These are phyloP conservation scores for Podosphaera aphanis DNA, from an alignment of 2,329 filamentous ascomycete genomes.

Conservation along the genomic window DNA sequence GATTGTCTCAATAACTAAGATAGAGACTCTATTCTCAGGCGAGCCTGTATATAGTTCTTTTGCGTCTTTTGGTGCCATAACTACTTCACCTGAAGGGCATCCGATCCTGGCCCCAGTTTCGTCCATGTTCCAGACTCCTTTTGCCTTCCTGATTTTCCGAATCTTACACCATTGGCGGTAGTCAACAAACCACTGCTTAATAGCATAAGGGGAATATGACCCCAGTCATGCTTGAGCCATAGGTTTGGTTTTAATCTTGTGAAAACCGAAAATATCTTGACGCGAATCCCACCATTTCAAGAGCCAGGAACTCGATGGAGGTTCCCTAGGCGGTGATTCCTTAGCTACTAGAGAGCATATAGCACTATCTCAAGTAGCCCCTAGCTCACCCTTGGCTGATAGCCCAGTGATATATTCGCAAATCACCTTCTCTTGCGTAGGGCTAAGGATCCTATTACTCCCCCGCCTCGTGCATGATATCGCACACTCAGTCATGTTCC, in stretches of 20 bases:
- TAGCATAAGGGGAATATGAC: background rate
- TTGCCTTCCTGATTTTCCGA: background rate
- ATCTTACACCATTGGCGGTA: background rate
- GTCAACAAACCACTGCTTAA: background rate
- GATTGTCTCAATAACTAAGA: constrained; percentile 1
- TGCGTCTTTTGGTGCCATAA: background rate
- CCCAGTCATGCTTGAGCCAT: constrained; percentile 1
- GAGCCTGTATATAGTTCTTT: background rate
- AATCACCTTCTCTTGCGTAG: background rate
- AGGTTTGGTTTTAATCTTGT: constrained; percentile 1
- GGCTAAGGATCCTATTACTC: background rate
- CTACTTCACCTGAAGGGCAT: background rate
- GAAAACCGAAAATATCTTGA: background rate
- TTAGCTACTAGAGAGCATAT: background rate
- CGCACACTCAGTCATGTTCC: too few relatives aligned
- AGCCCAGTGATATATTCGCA: background rate
- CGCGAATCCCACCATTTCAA: background rate
- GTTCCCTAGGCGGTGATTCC: background rate
- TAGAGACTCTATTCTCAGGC: constrained; percentile 1
- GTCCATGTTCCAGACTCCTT: constrained; percentile 1
- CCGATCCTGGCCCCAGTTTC: constrained; percentile 1
- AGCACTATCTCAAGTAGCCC: too few relatives aligned
- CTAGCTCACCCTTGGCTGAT: background rate
- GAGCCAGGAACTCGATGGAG: background rate
- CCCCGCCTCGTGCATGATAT: too few relatives aligned